These are phyloP conservation scores for Sanghuangporus baumii DNA, from an alignment of 1,284 basidiomycete genomes.

Conservation along the genomic window DNA sequence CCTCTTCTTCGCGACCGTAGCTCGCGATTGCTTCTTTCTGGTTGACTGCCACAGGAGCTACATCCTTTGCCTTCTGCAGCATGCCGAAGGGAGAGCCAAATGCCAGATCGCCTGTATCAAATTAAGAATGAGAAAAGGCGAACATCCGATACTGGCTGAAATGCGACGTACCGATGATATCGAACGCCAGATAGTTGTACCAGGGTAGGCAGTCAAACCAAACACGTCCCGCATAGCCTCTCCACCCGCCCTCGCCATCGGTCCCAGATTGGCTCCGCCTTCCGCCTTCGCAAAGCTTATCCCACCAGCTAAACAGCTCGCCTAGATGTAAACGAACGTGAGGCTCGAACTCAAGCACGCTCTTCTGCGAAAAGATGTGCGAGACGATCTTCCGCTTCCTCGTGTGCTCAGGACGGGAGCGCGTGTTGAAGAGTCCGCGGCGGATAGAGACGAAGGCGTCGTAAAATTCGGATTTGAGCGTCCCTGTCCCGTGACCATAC, in stretches of 20 bases:
- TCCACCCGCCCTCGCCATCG: slow-evolving; percentile 66
- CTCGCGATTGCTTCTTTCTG: slow-evolving; percentile 47
- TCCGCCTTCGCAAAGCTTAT: slow-evolving; percentile 59
- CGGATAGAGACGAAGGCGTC: slow-evolving; percentile 74
- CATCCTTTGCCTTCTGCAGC: slow-evolving; percentile 72
- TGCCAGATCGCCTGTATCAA: slow-evolving; percentile 62
- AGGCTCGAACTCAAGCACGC: slow-evolving; percentile 76
- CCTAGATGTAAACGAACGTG: slow-evolving; percentile 61
- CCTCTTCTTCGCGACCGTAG: slow-evolving; percentile 50
- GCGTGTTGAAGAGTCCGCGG: slow-evolving; percentile 81
- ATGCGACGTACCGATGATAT: slow-evolving; percentile 57
- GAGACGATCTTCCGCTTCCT: slow-evolving; percentile 88
- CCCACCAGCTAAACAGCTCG: slow-evolving; percentile 72
- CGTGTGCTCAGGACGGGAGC: slow-evolving; percentile 76
- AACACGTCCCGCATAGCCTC: slow-evolving; percentile 51
- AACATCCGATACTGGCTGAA: not conserved
- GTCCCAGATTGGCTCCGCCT: slow-evolving; percentile 47
- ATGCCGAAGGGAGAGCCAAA: slow-evolving; percentile 90
- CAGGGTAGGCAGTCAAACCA: slow-evolving; percentile 74
- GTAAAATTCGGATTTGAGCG: slow-evolving; percentile 77
- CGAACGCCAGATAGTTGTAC: slow-evolving; percentile 83
- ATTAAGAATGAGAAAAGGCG: not conserved
- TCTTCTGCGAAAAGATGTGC: slow-evolving; percentile 84
- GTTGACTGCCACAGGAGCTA: slow-evolving; percentile 55
- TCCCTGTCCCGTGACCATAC: slow-evolving; percentile 76